Base-by-base conservation (phyloP, 345 rosid species). In the Citrus mangshanensis region DNA sequence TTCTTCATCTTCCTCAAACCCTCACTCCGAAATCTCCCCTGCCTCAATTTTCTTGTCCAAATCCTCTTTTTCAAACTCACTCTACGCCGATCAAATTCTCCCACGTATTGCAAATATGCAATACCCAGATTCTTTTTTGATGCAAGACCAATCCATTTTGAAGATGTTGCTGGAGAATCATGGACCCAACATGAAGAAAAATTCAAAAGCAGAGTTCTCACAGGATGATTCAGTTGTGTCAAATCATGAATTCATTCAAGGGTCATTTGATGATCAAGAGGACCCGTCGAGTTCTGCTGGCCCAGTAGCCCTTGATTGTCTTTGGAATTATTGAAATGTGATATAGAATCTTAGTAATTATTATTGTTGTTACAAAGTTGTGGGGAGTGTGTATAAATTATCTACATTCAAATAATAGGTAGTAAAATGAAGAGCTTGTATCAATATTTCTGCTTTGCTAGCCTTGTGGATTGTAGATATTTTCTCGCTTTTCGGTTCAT, bases 91-190 rank as follows among this genome's bases (percentile, higher is more conserved):
- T 56, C 88, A 86, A 28, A 30, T 84, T 30, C 66, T 84, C 3
- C 88, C 86, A 7, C 75, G 40, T 34, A 70, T 73, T 25, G 81
- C 78, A 58, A 86, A 85, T 79, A 64, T 82, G 75, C 87, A 84
- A 30, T 81, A 81, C 85, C 78, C 88, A 34, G 88, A 88, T 73
- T 84, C 89, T 58, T 82, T 81, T 75, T 79, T 82, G 27, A 42
- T 84, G 51, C 94, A 84, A 76, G 92, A 91, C 58, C 86, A 87
- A 56, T 89, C 91, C 21, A 75, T 91, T 6, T 30, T 88, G 85
- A 89, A 82, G 86, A 71, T 88, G 78, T 70, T 91, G 76, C 79
- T 89, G 25, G 89, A 89, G 46, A 83, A 85, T 40, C 84, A 77
- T 70, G 88, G 78, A 51, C 68, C 78, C 4, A 71, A 62, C 67